A percentile compares a stretch with the other conserved stretches of the same genome.
These are phyloP conservation scores for Brassica rapa DNA, from an alignment of 345 rosid genomes.

Conservation along the genomic window DNA sequence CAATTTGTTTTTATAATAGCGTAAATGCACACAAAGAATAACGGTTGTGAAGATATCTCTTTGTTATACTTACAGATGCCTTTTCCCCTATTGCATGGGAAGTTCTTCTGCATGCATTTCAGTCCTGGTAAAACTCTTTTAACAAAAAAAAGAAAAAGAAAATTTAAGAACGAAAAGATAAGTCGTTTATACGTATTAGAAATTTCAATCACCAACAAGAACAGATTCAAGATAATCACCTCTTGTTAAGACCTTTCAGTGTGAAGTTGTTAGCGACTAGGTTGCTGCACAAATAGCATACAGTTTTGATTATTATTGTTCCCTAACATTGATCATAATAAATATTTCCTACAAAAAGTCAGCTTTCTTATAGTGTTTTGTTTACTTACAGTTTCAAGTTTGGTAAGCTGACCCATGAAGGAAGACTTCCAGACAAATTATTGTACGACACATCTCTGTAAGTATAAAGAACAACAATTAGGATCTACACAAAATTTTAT, in stretches of 20 bases:
- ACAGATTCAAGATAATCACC: conserved; percentile 41
- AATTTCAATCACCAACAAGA: background rate
- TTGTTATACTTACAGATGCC: conserved; percentile 56
- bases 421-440: conserved; percentile 62
- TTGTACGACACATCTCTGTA: conserved; percentile 82
- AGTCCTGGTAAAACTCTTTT: conserved; percentile 50
- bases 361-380: background rate
- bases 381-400: conserved; percentile 56
- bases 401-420: conserved; percentile 59
- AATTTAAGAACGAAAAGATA: background rate
- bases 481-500: background rate
- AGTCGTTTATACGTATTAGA: background rate
- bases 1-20: background rate
- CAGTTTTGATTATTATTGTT: background rate
- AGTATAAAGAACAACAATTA: conserved; percentile 6
- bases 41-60: background rate
- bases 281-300: conserved; percentile 58
- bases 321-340: background rate
- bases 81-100: conserved; percentile 61
- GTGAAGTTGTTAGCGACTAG: conserved; percentile 73
- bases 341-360: background rate
- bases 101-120: conserved; percentile 62
- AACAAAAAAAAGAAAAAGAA: conserved; percentile 1
- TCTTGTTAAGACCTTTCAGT: conserved; percentile 41
- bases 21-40: background rate